phyloP scores from a whole-genome alignment of 352 stramenopile genomes.

The Phytophthora parvispora region DNA sequence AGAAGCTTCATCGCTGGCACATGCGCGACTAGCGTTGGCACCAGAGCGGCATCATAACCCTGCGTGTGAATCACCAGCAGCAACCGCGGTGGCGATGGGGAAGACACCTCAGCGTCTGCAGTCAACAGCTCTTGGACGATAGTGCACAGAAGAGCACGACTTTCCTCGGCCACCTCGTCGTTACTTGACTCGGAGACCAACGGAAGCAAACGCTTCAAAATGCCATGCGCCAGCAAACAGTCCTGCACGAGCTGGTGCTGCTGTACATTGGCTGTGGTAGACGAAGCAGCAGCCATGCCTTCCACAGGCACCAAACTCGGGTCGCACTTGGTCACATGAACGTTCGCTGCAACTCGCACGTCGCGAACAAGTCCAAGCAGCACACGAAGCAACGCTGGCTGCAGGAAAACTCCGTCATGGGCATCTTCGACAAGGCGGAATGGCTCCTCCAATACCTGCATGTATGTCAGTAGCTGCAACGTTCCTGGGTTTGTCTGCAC shows the following conservation, averaged over 20 bases:
- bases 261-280: constrained; percentile 45
- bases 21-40: not conserved
- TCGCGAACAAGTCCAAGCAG: constrained; percentile 48
- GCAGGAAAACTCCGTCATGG: constrained; percentile 39
- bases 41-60: not conserved
- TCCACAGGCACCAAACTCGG: constrained; percentile 35
- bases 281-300: constrained; percentile 13
- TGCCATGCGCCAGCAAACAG: constrained; percentile 59
- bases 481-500: constrained; percentile 23
- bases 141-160: not conserved
- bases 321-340: constrained; percentile 55
- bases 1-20: not conserved
- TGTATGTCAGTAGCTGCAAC: constrained; percentile 48
- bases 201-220: constrained; percentile 47
- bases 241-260: constrained; percentile 68
- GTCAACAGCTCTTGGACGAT: not conserved
- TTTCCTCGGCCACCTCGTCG: not conserved
- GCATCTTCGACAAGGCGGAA: constrained; percentile 65
- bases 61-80: not conserved
- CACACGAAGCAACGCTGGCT: constrained; percentile 55
- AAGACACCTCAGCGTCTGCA: not conserved
- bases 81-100: not conserved
- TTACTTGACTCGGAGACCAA: constrained; percentile 9
- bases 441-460: constrained; percentile 60
- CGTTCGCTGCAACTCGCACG: constrained; percentile 54